A percentile compares a stretch with the other conserved stretches of the same genome.
Evolutionary conservation across 768 basidiomycete species (phyloP).

Genomic region (Podaxis sp.): DNA sequence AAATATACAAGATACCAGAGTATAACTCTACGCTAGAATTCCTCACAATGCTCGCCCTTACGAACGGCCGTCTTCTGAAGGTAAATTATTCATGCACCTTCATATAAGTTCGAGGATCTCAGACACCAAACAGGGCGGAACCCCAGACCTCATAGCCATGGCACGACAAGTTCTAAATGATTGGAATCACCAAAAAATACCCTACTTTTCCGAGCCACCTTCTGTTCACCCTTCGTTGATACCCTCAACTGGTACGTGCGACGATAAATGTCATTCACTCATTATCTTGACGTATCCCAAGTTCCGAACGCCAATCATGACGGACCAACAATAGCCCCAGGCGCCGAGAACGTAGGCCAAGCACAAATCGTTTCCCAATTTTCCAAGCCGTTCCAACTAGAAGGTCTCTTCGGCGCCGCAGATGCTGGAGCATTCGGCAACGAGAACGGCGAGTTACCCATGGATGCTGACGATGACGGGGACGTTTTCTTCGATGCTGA

Average conservation of each 20-base stretch:
- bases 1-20: slow-evolving; percentile 82
- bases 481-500: slow-evolving; percentile 44
- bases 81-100: slow-evolving; percentile 31
- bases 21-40: slow-evolving; percentile 78
- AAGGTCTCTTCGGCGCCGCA: slow-evolving; percentile 76
- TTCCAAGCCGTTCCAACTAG: slow-evolving; percentile 77
- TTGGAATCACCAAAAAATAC: slow-evolving; percentile 97
- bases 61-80: slow-evolving; percentile 81
- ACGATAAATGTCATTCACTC: neutral
- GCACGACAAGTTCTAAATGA: slow-evolving; percentile 83
- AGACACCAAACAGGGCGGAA: slow-evolving; percentile 63
- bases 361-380: slow-evolving; percentile 73
- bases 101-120: neutral
- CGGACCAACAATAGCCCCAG: slow-evolving; percentile 51
- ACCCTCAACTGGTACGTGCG: slow-evolving; percentile 45
- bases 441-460: slow-evolving; percentile 39
- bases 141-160: slow-evolving; percentile 81
- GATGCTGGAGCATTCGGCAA: slow-evolving; percentile 79
- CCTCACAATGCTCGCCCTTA: slow-evolving; percentile 85
- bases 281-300: neutral
- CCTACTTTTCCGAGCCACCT: slow-evolving; percentile 84
- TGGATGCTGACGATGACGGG: slow-evolving; percentile 44
- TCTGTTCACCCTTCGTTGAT: slow-evolving; percentile 74
- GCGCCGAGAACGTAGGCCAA: slow-evolving; percentile 79
- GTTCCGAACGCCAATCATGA: slow-evolving; percentile 19